Evolutionary conservation across 768 basidiomycete genomes (phyloP), one percentile per base, ranked within the genome.

Genomic region (Mycena maculata): DNA sequence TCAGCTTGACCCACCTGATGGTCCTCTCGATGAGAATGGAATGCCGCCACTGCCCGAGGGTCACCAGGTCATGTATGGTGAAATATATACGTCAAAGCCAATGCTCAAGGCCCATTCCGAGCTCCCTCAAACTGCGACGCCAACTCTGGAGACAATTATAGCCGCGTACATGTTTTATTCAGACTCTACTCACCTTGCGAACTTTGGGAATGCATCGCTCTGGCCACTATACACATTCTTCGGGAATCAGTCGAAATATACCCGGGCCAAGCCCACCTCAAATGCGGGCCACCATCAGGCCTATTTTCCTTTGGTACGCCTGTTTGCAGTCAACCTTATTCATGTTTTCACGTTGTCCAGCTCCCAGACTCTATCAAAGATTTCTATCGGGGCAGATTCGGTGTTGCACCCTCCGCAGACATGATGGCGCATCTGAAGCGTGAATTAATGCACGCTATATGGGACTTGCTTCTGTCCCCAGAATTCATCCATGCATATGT

Each of bases 221-320:
- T 86, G 82, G 85, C 84, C 84, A 2, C 33, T 82, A 0, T 86
- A 85, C 73, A 76, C 15, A n/a, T n/a, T n/a, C n/a, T n/a, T n/a
- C n/a, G n/a, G n/a, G n/a, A n/a, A n/a, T n/a, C n/a, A n/a, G n/a
- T 84, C 84, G 0, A 86, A 86, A 60, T 86, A 81, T 53, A 42
- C 72, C 1, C 73, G 78, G 0, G 68, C 65, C 0, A 75, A 75
- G 9, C 83, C 81, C 0, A 64, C 53, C 10, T 44, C 72, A 18
- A 33, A 71, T 38, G 54, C 75, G 60, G 56, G 75, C 45, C 69
- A 81, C 44, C 82, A 83, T 56, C 11, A 83, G 10, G 81, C 79
- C 0, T 84, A 83, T 69, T 76, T 85, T 60, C 80, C 81, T n/a
- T 57, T 81, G 18, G 71, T 74, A 18, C 79, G 82, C 65, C n/a